Conservation (phyloP, 1,139 yeast species). For the Lizanozyma gosingica region DNA sequence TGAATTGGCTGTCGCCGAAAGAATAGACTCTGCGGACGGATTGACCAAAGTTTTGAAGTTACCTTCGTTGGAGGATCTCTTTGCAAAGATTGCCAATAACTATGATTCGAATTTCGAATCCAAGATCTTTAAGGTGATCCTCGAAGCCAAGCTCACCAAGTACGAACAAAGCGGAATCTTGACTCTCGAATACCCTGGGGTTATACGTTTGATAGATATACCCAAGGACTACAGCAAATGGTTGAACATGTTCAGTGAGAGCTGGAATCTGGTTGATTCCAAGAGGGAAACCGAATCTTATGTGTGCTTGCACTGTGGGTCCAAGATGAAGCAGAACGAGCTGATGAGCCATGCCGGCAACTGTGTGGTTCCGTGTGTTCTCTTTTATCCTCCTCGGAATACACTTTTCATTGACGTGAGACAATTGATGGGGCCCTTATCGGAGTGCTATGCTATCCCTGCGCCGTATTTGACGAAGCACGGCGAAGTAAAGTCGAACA, state of each 20-base stretch:
- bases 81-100: conserved; percentile 3
- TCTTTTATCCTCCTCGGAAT: conserved; percentile 35
- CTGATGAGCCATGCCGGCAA: conserved; percentile 15
- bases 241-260: neutral
- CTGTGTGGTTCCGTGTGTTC: conserved; percentile 23
- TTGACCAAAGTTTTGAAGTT: conserved; percentile 15
- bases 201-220: conserved; percentile 28
- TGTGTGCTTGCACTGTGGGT: conserved; percentile 28
- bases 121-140: conserved; percentile 16
- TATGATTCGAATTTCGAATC: conserved; percentile 31
- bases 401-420: conserved; percentile 9
- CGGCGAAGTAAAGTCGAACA: conserved; percentile 59
- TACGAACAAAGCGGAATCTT: conserved; percentile 17
- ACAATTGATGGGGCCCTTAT: neutral
- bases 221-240: conserved; percentile 23
- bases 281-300: conserved; percentile 16
- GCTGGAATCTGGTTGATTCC: conserved; percentile 1
- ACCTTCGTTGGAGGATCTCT: conserved; percentile 14
- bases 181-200: conserved; percentile 29
- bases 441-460: conserved; percentile 21
- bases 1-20: conserved; percentile 11
- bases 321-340: conserved; percentile 10
- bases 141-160: conserved; percentile 20
- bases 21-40: conserved; percentile 14
- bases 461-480: conserved; percentile 68